Percentiles rank a stretch among this genome's conserved stretches.
These are phyloP conservation scores for Boletellus ananiceps DNA, from an alignment of 768 basidiomycete species.

Conservation along the genomic window DNA sequence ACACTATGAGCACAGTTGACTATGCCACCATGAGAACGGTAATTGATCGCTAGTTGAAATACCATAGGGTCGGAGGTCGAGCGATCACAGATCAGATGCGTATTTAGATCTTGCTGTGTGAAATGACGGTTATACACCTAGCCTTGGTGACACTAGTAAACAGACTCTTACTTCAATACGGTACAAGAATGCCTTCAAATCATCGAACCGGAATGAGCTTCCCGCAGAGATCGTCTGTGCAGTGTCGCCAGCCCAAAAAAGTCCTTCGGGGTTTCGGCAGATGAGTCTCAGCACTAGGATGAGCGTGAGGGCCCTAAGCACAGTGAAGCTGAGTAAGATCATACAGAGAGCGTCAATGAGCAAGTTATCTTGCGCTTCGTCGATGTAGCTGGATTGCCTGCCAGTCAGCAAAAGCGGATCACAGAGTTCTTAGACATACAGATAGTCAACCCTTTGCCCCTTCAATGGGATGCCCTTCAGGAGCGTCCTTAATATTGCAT, in stretches of 20 bases:
- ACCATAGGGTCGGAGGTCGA: constrained; percentile 28
- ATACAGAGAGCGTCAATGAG: constrained; percentile 61
- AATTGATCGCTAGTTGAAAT: constrained; percentile 62
- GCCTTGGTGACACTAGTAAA: neutral
- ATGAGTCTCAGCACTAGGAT: constrained; percentile 53
- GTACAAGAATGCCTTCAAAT: constrained; percentile 63
- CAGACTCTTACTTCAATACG: constrained; percentile 49
- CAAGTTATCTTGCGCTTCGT: constrained; percentile 71
- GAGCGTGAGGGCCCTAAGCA: constrained; percentile 3
- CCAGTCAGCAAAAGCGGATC: neutral
- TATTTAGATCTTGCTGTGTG: constrained; percentile 24
- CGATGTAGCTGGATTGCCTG: constrained; percentile 46
- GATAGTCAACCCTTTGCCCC: constrained; percentile 47
- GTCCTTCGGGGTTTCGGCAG: constrained; percentile 60
- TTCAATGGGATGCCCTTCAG: constrained; percentile 25
- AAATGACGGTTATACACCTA: neutral
- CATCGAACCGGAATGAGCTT: constrained; percentile 67
- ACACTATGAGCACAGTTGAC: constrained; percentile 66
- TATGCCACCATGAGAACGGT: constrained; percentile 70
- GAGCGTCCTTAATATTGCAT: constrained; percentile 41
- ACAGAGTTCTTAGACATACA: constrained; percentile 37
- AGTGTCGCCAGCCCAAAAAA: constrained; percentile 83
- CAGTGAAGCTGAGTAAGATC: constrained; percentile 6
- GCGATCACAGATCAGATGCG: constrained; percentile 8
- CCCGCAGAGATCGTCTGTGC: constrained; percentile 75